Percentiles rank a stretch among this genome's conserved stretches.
Evolutionary conservation across 2,329 filamentous ascomycete species (phyloP).

Genomic region (Zymoseptoria crescenta): DNA sequence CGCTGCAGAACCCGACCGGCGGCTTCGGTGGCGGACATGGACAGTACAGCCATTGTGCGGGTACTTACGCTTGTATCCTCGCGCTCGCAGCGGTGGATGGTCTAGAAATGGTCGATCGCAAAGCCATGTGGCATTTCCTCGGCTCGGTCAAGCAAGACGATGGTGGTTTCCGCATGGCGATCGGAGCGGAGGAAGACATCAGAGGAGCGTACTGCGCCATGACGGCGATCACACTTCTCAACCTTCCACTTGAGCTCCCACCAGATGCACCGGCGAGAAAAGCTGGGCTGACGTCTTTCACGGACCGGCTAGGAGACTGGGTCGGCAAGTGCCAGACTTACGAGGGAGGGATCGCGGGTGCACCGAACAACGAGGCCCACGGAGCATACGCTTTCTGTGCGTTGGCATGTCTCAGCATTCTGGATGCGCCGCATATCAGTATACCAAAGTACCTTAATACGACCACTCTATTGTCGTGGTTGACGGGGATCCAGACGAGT

Average conservation of each 20-base stretch:
- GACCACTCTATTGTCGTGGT: conserved; percentile 70
- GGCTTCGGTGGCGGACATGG: conserved; percentile 94
- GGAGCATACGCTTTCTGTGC: conserved; percentile 96
- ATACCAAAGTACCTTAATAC: conserved; percentile 73
- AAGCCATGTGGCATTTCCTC: conserved; percentile 85
- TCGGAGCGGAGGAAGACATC: conserved; percentile 87
- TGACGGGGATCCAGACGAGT: conserved; percentile 79
- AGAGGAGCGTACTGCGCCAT: conserved; percentile 89
- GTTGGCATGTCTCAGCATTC: conserved; percentile 76
- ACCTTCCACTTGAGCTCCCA: conserved; percentile 73
- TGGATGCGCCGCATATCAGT: conserved; percentile 68
- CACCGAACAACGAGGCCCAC: conserved; percentile 83
- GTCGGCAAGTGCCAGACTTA: conserved; percentile 84
- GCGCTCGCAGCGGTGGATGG: conserved; percentile 72
- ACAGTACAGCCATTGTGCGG: conserved; percentile 79
- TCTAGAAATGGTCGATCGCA: conserved; percentile 67
- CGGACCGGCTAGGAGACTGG: conserved; percentile 69
- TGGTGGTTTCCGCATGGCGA: conserved; percentile 82
- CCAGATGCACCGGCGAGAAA: conserved; percentile 60
- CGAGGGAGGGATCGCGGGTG: conserved; percentile 85
- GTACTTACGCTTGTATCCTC: conserved; percentile 77
- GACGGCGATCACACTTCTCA: conserved; percentile 72
- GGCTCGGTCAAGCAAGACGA: conserved; percentile 75
- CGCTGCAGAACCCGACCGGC: conserved; percentile 74
- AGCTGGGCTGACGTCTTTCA: conserved; percentile 57